Conservation (phyloP, 805 yeast genomes). For the Metschnikowia proteae region DNA sequence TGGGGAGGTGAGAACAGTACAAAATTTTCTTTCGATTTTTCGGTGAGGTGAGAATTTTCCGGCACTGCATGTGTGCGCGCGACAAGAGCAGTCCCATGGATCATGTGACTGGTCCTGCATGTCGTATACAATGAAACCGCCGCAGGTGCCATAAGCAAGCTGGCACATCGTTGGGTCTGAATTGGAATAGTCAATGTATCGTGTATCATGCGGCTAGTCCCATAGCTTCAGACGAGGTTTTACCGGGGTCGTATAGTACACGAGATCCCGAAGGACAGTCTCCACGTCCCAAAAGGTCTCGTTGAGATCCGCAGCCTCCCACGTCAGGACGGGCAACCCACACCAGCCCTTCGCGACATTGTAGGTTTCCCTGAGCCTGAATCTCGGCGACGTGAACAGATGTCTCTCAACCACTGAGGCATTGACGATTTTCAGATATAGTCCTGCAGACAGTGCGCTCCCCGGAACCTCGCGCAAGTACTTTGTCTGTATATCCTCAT, state of each 20-base stretch:
- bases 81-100: slow-evolving; percentile 25
- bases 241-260: slow-evolving; percentile 25
- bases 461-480: neutral
- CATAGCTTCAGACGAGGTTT: slow-evolving; percentile 20
- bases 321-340: slow-evolving; percentile 6
- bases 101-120: slow-evolving; percentile 20
- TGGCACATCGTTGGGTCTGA: too few species aligned
- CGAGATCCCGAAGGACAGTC: slow-evolving; percentile 25
- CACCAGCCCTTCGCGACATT: slow-evolving; percentile 1
- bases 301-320: neutral
- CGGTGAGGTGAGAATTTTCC: slow-evolving; percentile 17
- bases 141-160: too few species aligned
- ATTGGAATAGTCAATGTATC: too few species aligned
- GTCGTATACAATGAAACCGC: neutral
- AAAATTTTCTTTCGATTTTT: slow-evolving; percentile 17
- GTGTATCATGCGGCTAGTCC: slow-evolving; percentile 2
- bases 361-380: slow-evolving; percentile 6
- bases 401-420: neutral
- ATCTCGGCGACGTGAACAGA: slow-evolving; percentile 8
- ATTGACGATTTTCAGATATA: neutral
- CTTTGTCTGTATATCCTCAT: slow-evolving; percentile 5
- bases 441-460: neutral
- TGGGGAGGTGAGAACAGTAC: slow-evolving; percentile 12
- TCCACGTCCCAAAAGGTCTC: slow-evolving; percentile 27
- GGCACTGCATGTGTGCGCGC: slow-evolving; percentile 16